phyloP scores from a whole-genome alignment of 352 stramenopile genomes.

The Discostella stelligera region DNA sequence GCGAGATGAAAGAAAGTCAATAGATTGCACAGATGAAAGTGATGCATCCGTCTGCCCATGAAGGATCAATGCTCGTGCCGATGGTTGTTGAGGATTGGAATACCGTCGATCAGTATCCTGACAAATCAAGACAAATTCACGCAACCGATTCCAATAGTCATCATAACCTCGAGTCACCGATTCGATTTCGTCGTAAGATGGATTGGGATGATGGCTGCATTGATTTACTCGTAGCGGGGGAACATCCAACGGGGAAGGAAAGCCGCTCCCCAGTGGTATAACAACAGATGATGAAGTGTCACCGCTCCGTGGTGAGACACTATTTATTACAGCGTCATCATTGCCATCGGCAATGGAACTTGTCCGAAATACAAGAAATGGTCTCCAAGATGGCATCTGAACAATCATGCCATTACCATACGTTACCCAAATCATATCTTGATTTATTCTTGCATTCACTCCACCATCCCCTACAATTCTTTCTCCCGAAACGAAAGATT shows the following conservation, averaged over 20 bases:
- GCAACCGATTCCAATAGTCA: slow-evolving; percentile 46
- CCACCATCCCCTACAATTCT: neutral
- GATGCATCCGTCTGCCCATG: neutral
- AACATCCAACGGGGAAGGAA: slow-evolving; percentile 35
- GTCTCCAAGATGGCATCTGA: slow-evolving; percentile 41
- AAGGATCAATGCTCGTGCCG: slow-evolving; percentile 27
- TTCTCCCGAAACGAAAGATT: neutral
- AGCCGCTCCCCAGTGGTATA: slow-evolving; percentile 27
- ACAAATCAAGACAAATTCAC: slow-evolving; percentile 3
- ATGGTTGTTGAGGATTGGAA: slow-evolving; percentile 1
- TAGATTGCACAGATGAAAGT: slow-evolving; percentile 8
- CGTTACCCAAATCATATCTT: slow-evolving; percentile 41
- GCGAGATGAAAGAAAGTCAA: slow-evolving; percentile 32
- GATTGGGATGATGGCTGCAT: neutral
- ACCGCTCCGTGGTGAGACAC: neutral
- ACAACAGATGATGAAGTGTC: slow-evolving; percentile 4
- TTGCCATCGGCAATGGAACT: neutral
- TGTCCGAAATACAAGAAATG: slow-evolving; percentile 30
- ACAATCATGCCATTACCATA: slow-evolving; percentile 44
- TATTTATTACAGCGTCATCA: neutral
- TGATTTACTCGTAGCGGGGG: slow-evolving; percentile 22
- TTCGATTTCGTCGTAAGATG: slow-evolving; percentile 13
- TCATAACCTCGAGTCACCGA: slow-evolving; percentile 12
- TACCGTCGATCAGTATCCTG: neutral
- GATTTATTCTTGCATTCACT: slow-evolving; percentile 11